These are phyloP conservation scores for Gaertneriomyces semiglobifer DNA, from an alignment of 192 early-diverging fungal genomes.

Conservation along the genomic window DNA sequence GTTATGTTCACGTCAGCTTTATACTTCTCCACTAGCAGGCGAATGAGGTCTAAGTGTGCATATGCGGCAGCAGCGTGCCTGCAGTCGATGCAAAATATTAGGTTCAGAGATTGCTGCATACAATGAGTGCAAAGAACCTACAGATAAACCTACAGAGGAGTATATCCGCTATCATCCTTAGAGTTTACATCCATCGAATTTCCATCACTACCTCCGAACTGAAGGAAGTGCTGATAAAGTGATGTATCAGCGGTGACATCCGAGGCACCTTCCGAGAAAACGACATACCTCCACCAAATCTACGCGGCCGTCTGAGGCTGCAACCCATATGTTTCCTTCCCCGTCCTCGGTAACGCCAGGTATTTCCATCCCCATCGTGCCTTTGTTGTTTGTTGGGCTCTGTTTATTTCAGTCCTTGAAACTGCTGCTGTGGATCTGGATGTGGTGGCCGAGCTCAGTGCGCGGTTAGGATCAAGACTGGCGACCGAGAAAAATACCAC, in stretches of 20 bases:
- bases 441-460: no score
- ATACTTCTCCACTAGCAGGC: conserved; percentile 56
- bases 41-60: conserved; percentile 60
- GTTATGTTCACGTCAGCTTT: conserved; percentile 67
- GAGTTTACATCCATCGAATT: conserved; percentile 46
- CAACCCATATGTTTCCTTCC: conserved; percentile 62
- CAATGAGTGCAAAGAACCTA: background rate
- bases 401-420: no score
- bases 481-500: no score
- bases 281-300: conserved; percentile 52
- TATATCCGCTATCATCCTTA: conserved; percentile 79
- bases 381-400: no score
- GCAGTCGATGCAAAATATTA: background rate
- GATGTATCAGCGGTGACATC: conserved; percentile 35
- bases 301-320: conserved; percentile 61
- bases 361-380: conserved; percentile 8
- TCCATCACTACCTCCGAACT: conserved; percentile 15
- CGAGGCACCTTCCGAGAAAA: background rate
- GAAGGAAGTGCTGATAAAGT: conserved; percentile 50
- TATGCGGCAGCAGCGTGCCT: conserved; percentile 76
- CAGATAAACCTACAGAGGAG: conserved; percentile 58
- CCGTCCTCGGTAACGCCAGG: conserved; percentile 9
- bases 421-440: no score
- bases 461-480: no score
- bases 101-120: background rate